Evolutionary conservation across 148 eudicot species (phyloP).

Genomic region (Camellia lanceoleosa): DNA sequence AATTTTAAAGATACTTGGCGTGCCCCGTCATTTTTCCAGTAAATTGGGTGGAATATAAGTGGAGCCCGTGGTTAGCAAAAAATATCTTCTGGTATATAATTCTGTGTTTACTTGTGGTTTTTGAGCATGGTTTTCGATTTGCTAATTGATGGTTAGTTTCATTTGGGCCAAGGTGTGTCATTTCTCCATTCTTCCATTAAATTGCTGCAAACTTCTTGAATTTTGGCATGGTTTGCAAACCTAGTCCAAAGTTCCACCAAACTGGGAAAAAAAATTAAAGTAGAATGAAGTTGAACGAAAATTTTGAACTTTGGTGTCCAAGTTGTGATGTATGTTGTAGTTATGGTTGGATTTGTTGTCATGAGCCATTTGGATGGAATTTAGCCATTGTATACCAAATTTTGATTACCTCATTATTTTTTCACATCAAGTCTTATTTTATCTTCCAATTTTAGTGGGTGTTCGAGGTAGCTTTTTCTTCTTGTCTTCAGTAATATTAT

Average conservation of each 20-base stretch:
- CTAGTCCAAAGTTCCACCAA: neutral
- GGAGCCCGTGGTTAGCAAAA: neutral
- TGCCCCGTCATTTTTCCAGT: constrained; percentile 12
- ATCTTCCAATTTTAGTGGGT: too few relatives aligned
- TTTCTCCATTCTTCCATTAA: neutral
- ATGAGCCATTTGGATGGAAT: too few relatives aligned
- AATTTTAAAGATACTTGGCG: constrained; percentile 12
- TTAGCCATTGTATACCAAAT: too few relatives aligned
- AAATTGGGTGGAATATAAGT: constrained; percentile 14
- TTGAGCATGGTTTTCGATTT: neutral
- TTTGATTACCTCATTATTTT: too few relatives aligned
- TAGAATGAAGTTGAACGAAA: too few relatives aligned
- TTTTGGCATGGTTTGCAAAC: neutral
- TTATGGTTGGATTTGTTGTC: too few relatives aligned
- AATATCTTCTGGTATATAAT: neutral
- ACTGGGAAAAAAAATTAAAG: too few relatives aligned
- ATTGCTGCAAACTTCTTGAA: neutral
- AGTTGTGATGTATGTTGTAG: too few relatives aligned
- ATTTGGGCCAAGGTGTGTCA: neutral
- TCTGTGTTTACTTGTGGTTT: neutral
- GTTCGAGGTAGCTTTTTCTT: too few relatives aligned
- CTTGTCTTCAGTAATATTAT: too few relatives aligned
- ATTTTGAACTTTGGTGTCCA: too few relatives aligned
- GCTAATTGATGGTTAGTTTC: neutral
- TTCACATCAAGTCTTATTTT: too few relatives aligned